A percentile compares a stretch with the other conserved stretches of the same genome.
Evolutionary conservation across 164 flowering plant species (phyloP).

Genomic region (Chimonanthus praecox): DNA sequence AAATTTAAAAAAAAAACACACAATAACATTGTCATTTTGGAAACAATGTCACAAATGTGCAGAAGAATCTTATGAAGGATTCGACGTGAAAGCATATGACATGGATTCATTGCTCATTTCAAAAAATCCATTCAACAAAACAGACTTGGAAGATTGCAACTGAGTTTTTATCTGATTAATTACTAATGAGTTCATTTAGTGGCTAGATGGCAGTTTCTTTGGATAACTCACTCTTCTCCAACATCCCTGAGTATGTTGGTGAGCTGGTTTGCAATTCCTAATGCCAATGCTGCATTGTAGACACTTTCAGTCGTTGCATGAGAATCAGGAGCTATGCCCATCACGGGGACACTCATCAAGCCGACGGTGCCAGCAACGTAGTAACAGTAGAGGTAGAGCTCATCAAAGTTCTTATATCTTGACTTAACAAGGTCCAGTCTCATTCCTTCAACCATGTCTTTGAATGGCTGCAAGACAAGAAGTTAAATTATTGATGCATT

Average conservation of each 20-base stretch:
- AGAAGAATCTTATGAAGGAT: no score
- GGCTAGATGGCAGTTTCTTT: background rate
- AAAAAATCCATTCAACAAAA: no score
- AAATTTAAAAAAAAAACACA: no score
- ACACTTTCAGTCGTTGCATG: slow-evolving; percentile 68
- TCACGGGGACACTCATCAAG: slow-evolving; percentile 87
- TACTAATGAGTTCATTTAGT: background rate
- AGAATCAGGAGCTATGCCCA: slow-evolving; percentile 84
- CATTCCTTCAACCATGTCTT: slow-evolving; percentile 97
- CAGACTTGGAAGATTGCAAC: background rate
- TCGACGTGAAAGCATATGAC: no score
- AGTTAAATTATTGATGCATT: background rate
- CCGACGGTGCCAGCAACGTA: slow-evolving; percentile 96
- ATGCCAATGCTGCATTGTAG: slow-evolving; percentile 71
- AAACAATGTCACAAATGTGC: no score
- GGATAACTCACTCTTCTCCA: slow-evolving; percentile 81
- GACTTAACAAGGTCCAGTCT: slow-evolving; percentile 79
- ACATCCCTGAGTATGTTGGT: slow-evolving; percentile 91
- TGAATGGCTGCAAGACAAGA: slow-evolving; percentile 65
- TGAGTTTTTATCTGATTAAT: background rate
- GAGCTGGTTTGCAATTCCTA: slow-evolving; percentile 85
- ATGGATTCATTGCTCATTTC: no score
- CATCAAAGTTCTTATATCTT: slow-evolving; percentile 84
- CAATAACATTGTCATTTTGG: no score
- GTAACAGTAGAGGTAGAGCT: slow-evolving; percentile 81